These are phyloP conservation scores for Paraconiothyrium brasiliense DNA, from an alignment of 2,329 filamentous ascomycete species.

Conservation along the genomic window DNA sequence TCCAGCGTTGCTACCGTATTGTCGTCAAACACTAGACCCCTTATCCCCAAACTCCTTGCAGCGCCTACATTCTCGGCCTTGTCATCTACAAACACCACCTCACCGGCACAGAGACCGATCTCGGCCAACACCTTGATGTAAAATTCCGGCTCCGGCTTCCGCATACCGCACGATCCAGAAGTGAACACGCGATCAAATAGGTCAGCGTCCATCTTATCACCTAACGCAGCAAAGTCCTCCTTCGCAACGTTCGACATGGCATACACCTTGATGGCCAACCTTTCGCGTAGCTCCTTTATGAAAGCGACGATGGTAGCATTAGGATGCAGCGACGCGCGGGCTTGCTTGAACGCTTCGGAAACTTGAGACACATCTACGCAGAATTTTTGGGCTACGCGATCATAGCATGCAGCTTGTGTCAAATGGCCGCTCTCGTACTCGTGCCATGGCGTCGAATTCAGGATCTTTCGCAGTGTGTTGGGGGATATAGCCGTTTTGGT, in stretches of 20 bases:
- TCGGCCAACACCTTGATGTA: background rate
- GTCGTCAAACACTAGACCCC: background rate
- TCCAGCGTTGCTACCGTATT: background rate
- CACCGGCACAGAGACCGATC: background rate
- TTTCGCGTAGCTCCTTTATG: constrained; percentile 14
- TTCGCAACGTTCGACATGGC: constrained; percentile 43
- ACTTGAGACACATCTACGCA: no score
- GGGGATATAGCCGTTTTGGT: no score
- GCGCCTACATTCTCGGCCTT: background rate
- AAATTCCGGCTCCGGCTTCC: background rate
- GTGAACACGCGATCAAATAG: background rate
- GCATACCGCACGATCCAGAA: background rate
- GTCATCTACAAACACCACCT: background rate
- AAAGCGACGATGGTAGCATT: background rate
- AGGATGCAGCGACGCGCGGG: background rate
- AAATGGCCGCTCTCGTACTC: no score
- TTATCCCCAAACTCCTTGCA: background rate
- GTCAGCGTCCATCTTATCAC: constrained; percentile 25
- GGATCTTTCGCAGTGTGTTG: no score
- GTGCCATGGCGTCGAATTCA: no score
- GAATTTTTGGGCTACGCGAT: no score
- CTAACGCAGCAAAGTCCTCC: constrained; percentile 34
- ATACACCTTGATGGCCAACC: constrained; percentile 26
- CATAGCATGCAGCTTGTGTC: background rate
- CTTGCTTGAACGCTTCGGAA: no score